These are phyloP conservation scores for Eimeria praecox DNA, from an alignment of 169 alveolate genomes.

Conservation along the genomic window DNA sequence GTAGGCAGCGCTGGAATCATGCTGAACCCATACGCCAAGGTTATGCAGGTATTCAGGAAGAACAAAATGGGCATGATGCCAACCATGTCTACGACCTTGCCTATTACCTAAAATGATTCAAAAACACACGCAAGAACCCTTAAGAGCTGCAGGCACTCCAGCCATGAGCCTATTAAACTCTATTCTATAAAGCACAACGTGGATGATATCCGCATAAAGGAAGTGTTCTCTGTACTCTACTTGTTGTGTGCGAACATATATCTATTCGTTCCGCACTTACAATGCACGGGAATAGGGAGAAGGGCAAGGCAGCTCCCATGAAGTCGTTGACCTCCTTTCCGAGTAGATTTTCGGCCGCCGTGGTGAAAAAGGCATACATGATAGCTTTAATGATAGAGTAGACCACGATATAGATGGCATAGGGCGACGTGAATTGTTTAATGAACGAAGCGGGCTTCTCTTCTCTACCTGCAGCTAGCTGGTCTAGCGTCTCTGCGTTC, in stretches of 20 bases:
- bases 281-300: slow-evolving; percentile 78
- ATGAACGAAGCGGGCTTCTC: slow-evolving; percentile 65
- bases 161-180: background rate
- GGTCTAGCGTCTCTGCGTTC: slow-evolving; percentile 70
- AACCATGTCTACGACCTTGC: slow-evolving; percentile 80
- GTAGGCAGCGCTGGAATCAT: slow-evolving; percentile 54
- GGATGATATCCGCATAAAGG: background rate
- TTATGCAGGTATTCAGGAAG: slow-evolving; percentile 68
- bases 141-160: background rate
- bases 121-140: background rate
- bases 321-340: slow-evolving; percentile 82
- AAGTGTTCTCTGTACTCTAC: background rate
- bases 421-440: slow-evolving; percentile 72
- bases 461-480: slow-evolving; percentile 45
- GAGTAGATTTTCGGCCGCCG: slow-evolving; percentile 78
- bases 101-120: slow-evolving; percentile 67
- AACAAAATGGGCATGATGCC: slow-evolving; percentile 77
- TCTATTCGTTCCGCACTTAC: slow-evolving; percentile 42
- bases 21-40: slow-evolving; percentile 70
- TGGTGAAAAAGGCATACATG: slow-evolving; percentile 68
- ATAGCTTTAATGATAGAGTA: slow-evolving; percentile 69
- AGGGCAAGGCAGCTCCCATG: slow-evolving; percentile 81
- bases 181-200: background rate
- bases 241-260: background rate
- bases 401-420: slow-evolving; percentile 67